Conservation (phyloP, 805 yeast genomes). For the Jamesozyma rosinii region DNA sequence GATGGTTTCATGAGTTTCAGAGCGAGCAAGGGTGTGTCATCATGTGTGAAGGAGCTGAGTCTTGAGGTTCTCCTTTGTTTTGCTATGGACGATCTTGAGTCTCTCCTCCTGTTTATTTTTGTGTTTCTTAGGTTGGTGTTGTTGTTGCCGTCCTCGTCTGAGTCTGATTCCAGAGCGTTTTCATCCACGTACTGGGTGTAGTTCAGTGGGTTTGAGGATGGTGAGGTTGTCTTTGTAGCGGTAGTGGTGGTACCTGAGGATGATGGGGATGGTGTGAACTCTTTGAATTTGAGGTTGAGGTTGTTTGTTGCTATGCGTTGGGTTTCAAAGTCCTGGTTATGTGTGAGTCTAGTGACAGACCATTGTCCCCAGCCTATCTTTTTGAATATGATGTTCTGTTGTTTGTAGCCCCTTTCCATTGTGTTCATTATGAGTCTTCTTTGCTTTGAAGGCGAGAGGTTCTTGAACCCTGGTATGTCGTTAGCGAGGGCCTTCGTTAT, state of each 20-base stretch:
- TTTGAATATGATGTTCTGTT: conserved; percentile 57
- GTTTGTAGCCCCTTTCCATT: conserved; percentile 59
- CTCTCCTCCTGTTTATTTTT: too few species aligned
- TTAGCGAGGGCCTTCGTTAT: conserved; percentile 67
- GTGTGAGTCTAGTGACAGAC: conserved; percentile 46
- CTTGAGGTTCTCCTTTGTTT: neutral
- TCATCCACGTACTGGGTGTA: conserved; percentile 1
- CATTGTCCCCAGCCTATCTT: conserved; percentile 98
- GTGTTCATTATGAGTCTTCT: conserved; percentile 83
- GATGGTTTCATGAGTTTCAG: too few species aligned
- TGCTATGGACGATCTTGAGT: neutral
- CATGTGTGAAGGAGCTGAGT: neutral
- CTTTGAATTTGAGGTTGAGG: conserved; percentile 26
- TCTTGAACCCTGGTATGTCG: conserved; percentile 71
- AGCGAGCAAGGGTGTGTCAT: too few species aligned
- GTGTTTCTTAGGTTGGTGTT: too few species aligned
- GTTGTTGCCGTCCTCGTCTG: neutral
- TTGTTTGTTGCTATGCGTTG: conserved; percentile 36
- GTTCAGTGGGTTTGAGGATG: neutral
- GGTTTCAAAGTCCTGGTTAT: conserved; percentile 11
- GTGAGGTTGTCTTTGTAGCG: neutral
- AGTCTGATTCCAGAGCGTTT: conserved; percentile 1
- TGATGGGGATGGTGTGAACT: conserved; percentile 1
- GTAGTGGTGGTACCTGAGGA: neutral
- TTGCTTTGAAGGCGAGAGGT: conserved; percentile 75